phyloP scores from a whole-genome alignment of 768 basidiomycete species.

The Lactarius hatsudake region DNA sequence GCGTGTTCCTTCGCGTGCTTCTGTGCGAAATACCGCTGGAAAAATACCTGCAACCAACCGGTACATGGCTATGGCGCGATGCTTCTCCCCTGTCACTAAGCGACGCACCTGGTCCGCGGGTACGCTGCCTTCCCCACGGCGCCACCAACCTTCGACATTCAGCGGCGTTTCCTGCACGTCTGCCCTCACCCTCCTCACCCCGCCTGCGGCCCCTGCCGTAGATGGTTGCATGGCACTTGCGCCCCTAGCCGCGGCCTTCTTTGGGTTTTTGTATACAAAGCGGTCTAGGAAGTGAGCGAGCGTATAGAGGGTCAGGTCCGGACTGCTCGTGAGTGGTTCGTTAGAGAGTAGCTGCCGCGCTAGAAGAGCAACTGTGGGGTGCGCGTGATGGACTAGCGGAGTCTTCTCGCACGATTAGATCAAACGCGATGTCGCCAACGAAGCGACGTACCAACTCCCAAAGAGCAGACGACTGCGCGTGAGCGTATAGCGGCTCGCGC shows the following conservation, averaged over 20 bases:
- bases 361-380: constrained; percentile 86
- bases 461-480: constrained; percentile 73
- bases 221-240: constrained; percentile 95
- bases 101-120: constrained; percentile 78
- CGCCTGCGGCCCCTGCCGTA: constrained; percentile 57
- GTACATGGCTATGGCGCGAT: background rate
- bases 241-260: constrained; percentile 69
- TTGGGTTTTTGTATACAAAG: constrained; percentile 96
- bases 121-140: constrained; percentile 65
- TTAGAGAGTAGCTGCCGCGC: constrained; percentile 75
- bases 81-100: background rate
- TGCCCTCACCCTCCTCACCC: constrained; percentile 70
- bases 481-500: constrained; percentile 83
- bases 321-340: constrained; percentile 72
- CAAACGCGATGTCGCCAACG: background rate
- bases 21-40: constrained; percentile 81
- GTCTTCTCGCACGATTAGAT: constrained; percentile 42
- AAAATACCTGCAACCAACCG: constrained; percentile 65
- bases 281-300: constrained; percentile 94
- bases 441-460: constrained; percentile 79
- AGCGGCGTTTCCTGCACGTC: constrained; percentile 52
- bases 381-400: constrained; percentile 81
- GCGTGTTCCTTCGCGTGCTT: constrained; percentile 58
- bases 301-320: constrained; percentile 90
- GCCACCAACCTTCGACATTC: too few species aligned